These are phyloP conservation scores for Panicum virgatum DNA, from an alignment of 202 grass and related monocot species.

Conservation along the genomic window DNA sequence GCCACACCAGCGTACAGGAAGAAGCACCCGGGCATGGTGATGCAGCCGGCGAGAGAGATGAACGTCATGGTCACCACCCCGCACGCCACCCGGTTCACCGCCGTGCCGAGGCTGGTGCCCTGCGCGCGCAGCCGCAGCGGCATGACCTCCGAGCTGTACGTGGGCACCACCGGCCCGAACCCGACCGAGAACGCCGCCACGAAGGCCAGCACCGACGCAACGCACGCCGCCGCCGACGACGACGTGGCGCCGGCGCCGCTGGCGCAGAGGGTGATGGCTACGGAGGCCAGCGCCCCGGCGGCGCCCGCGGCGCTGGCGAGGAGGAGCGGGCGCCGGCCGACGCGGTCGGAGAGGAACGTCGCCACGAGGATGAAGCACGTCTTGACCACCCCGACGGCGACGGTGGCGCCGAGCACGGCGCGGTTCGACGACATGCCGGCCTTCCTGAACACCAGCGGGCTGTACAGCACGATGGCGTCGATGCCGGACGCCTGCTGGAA, in stretches of 20 bases:
- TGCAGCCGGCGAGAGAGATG: slow-evolving; percentile 53
- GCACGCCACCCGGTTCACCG: slow-evolving; percentile 42
- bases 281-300: slow-evolving; percentile 4
- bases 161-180: slow-evolving; percentile 48
- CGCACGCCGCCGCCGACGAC: slow-evolving; percentile 24
- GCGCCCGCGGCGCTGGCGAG: slow-evolving; percentile 47
- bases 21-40: slow-evolving; percentile 65
- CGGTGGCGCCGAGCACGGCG: slow-evolving; percentile 46
- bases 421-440: slow-evolving; percentile 43
- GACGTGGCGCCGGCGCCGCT: background rate
- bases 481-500: slow-evolving; percentile 66
- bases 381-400: slow-evolving; percentile 60
- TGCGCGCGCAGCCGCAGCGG: slow-evolving; percentile 55
- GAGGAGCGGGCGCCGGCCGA: slow-evolving; percentile 58
- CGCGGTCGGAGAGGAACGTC: slow-evolving; percentile 54
- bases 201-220: slow-evolving; percentile 34
- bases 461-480: slow-evolving; percentile 60
- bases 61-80: slow-evolving; percentile 69
- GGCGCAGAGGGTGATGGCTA: background rate
- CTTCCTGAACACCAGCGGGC: slow-evolving; percentile 45
- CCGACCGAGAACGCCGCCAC: slow-evolving; percentile 68
- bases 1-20: slow-evolving; percentile 52
- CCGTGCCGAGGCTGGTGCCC: slow-evolving; percentile 29
- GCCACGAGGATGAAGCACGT: slow-evolving; percentile 54
- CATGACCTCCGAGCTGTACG: slow-evolving; percentile 55